Evolutionary conservation across 257 asterid genomes (phyloP).

Genomic region (Nicotiana undulata): DNA sequence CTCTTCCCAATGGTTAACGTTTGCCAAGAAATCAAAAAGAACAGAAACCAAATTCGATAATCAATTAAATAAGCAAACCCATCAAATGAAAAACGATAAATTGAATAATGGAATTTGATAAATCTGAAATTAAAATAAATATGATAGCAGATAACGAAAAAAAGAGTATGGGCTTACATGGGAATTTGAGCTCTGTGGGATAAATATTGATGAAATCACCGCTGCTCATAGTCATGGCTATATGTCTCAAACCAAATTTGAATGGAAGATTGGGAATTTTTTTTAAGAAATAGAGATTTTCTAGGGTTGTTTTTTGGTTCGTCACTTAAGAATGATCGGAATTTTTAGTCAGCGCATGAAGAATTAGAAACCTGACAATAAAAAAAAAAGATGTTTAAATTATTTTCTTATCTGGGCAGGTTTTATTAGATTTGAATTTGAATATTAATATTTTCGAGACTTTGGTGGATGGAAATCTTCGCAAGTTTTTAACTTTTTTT

Average conservation of each 20-base stretch:
- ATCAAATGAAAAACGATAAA: conserved; percentile 11
- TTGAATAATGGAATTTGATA: conserved; percentile 2
- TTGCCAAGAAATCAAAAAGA: neutral
- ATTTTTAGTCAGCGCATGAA: neutral
- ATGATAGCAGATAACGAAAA: neutral
- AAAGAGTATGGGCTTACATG: conserved; percentile 37
- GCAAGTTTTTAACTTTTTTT: neutral
- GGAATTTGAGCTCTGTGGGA: conserved; percentile 74
- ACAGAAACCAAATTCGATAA: neutral
- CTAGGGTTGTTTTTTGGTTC: neutral
- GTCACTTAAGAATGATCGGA: neutral
- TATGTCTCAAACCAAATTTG: neutral
- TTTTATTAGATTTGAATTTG: neutral
- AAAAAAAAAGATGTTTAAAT: neutral
- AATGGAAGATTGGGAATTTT: neutral
- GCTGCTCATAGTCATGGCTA: conserved; percentile 29
- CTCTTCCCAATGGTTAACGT: neutral
- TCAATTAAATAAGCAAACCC: conserved; percentile 6
- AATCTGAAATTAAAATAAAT: neutral
- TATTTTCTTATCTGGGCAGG: neutral
- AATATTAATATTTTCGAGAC: neutral
- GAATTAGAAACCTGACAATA: neutral
- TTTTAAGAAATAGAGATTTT: neutral
- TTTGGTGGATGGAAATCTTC: neutral
- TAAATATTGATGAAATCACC: conserved; percentile 69